These are phyloP conservation scores for Chamaecrista fasciculata DNA, from an alignment of 306 rosid species.

Conservation along the genomic window DNA sequence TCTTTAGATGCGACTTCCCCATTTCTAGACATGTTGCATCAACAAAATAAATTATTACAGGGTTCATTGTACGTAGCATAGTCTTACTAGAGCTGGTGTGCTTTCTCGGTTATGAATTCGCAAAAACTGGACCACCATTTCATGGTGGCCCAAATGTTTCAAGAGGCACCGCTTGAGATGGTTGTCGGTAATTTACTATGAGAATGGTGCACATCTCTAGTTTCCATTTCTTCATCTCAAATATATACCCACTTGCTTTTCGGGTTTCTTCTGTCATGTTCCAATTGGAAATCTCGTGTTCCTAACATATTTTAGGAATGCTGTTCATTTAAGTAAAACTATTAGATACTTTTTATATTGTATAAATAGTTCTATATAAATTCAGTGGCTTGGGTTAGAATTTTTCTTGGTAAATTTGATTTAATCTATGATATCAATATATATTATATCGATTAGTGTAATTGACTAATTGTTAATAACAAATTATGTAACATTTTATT, in stretches of 20 bases:
- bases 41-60: conserved; percentile 7
- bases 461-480: neutral
- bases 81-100: conserved; percentile 27
- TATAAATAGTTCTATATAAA: neutral
- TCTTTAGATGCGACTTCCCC: conserved; percentile 11
- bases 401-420: neutral
- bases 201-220: neutral
- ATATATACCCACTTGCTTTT: neutral
- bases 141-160: conserved; percentile 30
- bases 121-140: conserved; percentile 22
- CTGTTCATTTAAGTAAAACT: too few species aligned
- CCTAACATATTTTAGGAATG: neutral
- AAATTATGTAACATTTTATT: neutral
- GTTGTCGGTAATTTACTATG: conserved; percentile 21
- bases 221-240: neutral
- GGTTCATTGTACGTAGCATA: neutral
- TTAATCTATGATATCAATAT: neutral
- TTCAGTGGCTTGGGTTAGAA: neutral
- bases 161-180: conserved; percentile 14
- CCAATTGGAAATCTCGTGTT: neutral
- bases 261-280: neutral
- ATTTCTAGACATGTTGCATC: conserved; percentile 7
- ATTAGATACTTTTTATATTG: neutral
- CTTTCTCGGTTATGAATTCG: conserved; percentile 9
- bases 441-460: too few species aligned